Conservation (phyloP, 2,329 filamentous ascomycete species). For the Gaeumannomyces tritici region DNA sequence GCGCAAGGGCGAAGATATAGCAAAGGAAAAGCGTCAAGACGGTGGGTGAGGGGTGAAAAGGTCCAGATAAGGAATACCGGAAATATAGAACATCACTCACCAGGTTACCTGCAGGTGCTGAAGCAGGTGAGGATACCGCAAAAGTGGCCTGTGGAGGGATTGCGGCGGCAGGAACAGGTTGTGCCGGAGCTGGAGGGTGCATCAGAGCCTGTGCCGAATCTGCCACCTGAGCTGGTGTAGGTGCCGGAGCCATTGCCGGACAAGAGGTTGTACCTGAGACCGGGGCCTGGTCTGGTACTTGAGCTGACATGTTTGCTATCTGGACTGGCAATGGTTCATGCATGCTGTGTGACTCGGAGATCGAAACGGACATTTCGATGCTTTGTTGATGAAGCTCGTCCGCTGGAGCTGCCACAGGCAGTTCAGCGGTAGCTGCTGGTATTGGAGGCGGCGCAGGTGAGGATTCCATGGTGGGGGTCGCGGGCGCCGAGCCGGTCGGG, state of each 20-base stretch:
- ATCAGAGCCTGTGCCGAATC: not conserved
- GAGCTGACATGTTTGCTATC: not conserved
- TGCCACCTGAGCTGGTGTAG: not conserved
- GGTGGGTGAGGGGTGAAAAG: too few species aligned
- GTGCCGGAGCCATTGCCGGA: not conserved
- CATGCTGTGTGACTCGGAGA: not conserved
- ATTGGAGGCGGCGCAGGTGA: not conserved
- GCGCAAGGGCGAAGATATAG: not conserved
- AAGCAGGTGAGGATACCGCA: constrained; percentile 8
- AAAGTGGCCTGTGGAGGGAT: constrained; percentile 6
- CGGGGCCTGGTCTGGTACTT: not conserved
- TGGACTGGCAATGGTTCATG: not conserved
- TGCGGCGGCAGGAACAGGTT: constrained; percentile 1
- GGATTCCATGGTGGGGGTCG: not conserved
- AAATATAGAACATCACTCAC: not conserved
- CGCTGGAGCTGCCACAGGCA: not conserved
- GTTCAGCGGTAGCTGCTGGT: not conserved
- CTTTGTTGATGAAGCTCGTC: not conserved
- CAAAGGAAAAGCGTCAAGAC: not conserved
- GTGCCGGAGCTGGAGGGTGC: not conserved
- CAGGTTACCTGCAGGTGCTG: not conserved
- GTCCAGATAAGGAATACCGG: not conserved
- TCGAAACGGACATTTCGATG: not conserved
- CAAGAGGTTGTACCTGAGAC: not conserved
- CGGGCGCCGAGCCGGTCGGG: not conserved